Evolutionary conservation across 2,329 filamentous ascomycete species (phyloP), one percentile per base, ranked within the genome.

Genomic region (Microdochium bolleyi): DNA sequence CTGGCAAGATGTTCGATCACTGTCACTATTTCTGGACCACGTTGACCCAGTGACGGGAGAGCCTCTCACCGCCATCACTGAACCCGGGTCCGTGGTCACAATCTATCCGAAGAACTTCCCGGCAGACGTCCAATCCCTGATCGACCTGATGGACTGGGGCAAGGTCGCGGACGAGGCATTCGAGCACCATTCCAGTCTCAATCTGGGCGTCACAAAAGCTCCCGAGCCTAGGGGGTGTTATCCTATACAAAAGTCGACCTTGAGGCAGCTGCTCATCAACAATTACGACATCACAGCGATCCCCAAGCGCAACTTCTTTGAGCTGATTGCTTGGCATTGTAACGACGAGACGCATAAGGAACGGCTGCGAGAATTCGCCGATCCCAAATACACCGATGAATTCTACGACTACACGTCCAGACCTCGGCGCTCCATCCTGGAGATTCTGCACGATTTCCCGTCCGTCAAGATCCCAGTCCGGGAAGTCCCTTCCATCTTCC

Each of bases 361-460:
- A 56, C 83, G 92, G 2, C 79, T 99, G 0, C 69, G 87, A 9
- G 94, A 99, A 64, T 94, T 99, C 61, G 85, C 84, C 1, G 81
- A 87, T 61, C 83, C 89, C 0, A 80, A 87, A 48, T 89, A 86
- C 61, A 82, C 92, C 5, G 91, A 97, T 60, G 94, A 99, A 61
- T 85, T 96, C 53, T 97, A 89, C 72, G 92, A 99, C 70, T 99
- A 99, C 65, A 94, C 94, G 1, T 92, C 92, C 0, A 84, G 94
- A 9, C 89, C 92, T 1, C 85, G 91, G 32, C 85, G 94, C 32
- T 95, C 88, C 54, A 96, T 97, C 53, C 74, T 99, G 5, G 94
- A 99, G 69, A 87, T 96, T 3, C 78, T 99, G 25, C 85, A 92
- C 53, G 94, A 99, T 61, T 99, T 99, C 61, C 80, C 87, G 44